phyloP scores from a whole-genome alignment of 1,284 basidiomycete species.

The Takashimella koratensis region DNA sequence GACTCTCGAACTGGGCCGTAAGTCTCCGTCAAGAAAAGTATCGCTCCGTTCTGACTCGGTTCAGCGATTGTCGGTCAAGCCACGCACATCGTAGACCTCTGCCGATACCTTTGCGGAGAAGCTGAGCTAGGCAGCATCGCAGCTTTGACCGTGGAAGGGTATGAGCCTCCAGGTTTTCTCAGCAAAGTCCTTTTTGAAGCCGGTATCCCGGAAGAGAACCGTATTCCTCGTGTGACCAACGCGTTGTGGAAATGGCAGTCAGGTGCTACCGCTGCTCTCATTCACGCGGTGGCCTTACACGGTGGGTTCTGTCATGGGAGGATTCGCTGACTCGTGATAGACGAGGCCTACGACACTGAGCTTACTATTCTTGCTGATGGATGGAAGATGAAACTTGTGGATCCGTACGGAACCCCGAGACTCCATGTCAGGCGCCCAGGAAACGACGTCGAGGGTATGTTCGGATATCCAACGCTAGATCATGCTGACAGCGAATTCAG shows the following conservation, averaged over 20 bases:
- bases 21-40: neutral
- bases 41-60: conserved; percentile 1
- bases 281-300: conserved; percentile 22
- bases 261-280: conserved; percentile 14
- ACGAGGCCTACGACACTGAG: conserved; percentile 25
- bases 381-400: conserved; percentile 25
- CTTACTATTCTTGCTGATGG: conserved; percentile 27
- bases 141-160: neutral
- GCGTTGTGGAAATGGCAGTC: conserved; percentile 21
- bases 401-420: conserved; percentile 25
- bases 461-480: neutral
- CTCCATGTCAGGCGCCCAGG: conserved; percentile 24
- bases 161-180: neutral
- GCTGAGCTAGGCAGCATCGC: neutral
- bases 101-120: conserved; percentile 2
- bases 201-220: neutral
- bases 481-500: neutral
- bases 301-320: conserved; percentile 5
- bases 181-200: conserved; percentile 1
- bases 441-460: conserved; percentile 14
- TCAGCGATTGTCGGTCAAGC: conserved; percentile 20
- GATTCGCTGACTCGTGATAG: neutral
- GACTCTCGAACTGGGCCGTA: conserved; percentile 21
- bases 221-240: conserved; percentile 22
- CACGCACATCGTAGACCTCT: conserved; percentile 9